phyloP scores from a whole-genome alignment of 805 yeast species.

The Metschnikowia cubensis region DNA sequence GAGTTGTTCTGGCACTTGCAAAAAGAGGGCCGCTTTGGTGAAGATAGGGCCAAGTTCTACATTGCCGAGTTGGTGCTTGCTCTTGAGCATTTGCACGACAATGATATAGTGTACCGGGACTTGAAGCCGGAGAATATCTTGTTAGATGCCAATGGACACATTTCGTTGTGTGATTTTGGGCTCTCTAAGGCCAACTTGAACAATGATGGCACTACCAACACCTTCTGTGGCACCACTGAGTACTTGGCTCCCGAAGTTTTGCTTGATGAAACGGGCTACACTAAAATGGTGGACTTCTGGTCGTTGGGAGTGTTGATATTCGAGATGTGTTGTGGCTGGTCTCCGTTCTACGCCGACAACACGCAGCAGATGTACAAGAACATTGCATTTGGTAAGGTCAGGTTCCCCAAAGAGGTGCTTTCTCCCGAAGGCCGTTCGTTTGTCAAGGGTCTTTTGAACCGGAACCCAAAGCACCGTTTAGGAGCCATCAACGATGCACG shows the following conservation, averaged over 20 bases:
- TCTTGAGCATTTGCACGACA: constrained; percentile 89
- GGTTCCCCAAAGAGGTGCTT: constrained; percentile 93
- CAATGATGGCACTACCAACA: constrained; percentile 86
- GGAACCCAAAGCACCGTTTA: constrained; percentile 92
- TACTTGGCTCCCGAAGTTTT: constrained; percentile 96
- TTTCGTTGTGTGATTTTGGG: constrained; percentile 96
- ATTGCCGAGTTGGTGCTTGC: constrained; percentile 95
- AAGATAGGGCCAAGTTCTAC: constrained; percentile 92
- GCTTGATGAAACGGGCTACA: constrained; percentile 92
- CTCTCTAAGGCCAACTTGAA: constrained; percentile 88
- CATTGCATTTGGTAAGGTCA: constrained; percentile 96
- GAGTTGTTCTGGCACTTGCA: constrained; percentile 96
- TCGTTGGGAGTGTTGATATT: constrained; percentile 93
- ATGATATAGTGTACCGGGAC: constrained; percentile 94
- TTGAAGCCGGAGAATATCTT: constrained; percentile 95
- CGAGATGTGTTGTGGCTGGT: constrained; percentile 99
- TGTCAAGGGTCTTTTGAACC: constrained; percentile 89
- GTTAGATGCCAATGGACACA: constrained; percentile 94
- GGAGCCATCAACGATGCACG: constrained; percentile 92
- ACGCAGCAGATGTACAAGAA: constrained; percentile 99
- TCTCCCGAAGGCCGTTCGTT: constrained; percentile 92
- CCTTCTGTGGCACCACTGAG: constrained; percentile 98
- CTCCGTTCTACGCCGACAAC: constrained; percentile 96
- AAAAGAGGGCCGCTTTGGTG: constrained; percentile 90
- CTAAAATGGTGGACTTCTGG: constrained; percentile 99